Base-by-base conservation (phyloP, 257 asterid species). In the Galeopsis tetrahit region DNA sequence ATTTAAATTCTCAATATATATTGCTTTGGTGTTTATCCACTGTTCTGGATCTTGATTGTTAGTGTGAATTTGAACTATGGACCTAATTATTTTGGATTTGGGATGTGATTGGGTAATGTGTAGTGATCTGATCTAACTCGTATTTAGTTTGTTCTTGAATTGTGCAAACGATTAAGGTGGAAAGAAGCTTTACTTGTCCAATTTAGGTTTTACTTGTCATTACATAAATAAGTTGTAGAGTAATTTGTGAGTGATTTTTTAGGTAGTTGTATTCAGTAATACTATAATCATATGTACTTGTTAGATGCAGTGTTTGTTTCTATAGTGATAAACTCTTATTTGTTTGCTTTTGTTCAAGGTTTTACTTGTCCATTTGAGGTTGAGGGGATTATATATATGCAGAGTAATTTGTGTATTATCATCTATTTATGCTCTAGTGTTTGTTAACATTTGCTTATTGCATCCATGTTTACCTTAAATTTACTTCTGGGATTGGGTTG, bases 41-140 rank as follows among this genome's bases (percentile, higher is more conserved):
- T 60, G 46, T 6, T 75, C 34, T 52, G 77, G 59, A 52, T 63
- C 63, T 43, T 2, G 73, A 66, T 74, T 55, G 21, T 34, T 66
- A 4, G 33, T 65, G 15, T 55, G 7, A 13, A n/a, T 10, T 65
- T 42, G 60, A 51, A 34, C 48, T 73, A 3, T 73, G 38, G 28
- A 63, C 14, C 35, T 43, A 14, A 43, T 52, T 51, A 43, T 13
- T 48, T 52, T 53, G 53, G n/a, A 3, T 34, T 34, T 49, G 35
- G 40, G 31, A 17, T 69, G 32, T 21, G 66, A n/a, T 31, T 59
- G 31, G n/a, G 32, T 61, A n/a, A 42, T 59, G 57, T 31, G 33
- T 32, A 13, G 59, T 74, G 53, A 43, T 57, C 52, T 74, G 53
- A 43, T 57, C 52, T 10, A 6, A 10, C 58, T 43, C 33, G 38